phyloP scores from a whole-genome alignment of 73 alveolate genomes.

The Symbiodinium natans region DNA sequence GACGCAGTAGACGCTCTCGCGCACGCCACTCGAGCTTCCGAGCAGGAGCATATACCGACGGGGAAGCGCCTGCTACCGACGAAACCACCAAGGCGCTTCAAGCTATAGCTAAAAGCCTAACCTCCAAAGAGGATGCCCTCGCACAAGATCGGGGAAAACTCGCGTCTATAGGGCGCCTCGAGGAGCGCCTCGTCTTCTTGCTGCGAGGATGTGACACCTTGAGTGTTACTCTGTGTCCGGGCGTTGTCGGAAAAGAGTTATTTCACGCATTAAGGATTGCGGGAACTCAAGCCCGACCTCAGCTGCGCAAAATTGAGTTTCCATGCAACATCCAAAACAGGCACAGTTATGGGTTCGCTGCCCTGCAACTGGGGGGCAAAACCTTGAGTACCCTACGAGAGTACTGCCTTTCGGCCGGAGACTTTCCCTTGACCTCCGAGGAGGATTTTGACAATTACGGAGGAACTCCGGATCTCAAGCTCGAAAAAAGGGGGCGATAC shows the following conservation, averaged over 20 bases:
- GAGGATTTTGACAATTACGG: constrained; percentile 1
- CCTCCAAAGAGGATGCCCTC: constrained; percentile 11
- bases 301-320: neutral
- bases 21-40: neutral
- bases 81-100: constrained; percentile 15
- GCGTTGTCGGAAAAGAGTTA: constrained; percentile 35
- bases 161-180: neutral
- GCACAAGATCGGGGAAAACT: constrained; percentile 13
- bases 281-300: constrained; percentile 15
- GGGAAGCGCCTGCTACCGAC: neutral
- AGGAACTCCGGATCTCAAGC: neutral
- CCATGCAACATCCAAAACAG: constrained; percentile 48
- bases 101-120: constrained; percentile 19
- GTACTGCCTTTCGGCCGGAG: constrained; percentile 15
- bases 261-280: neutral
- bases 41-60: constrained; percentile 15
- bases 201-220: constrained; percentile 16
- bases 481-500: neutral
- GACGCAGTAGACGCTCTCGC: neutral
- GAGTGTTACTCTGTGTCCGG: neutral
- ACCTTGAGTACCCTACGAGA: neutral
- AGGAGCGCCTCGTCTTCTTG: neutral
- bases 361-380: neutral
- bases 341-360: constrained; percentile 8
- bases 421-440: constrained; percentile 35